Evolutionary conservation across 176 grass and related monocot genomes (phyloP), one percentile per base, ranked within the genome.

Genomic region (Hsuehochloa calcarea): DNA sequence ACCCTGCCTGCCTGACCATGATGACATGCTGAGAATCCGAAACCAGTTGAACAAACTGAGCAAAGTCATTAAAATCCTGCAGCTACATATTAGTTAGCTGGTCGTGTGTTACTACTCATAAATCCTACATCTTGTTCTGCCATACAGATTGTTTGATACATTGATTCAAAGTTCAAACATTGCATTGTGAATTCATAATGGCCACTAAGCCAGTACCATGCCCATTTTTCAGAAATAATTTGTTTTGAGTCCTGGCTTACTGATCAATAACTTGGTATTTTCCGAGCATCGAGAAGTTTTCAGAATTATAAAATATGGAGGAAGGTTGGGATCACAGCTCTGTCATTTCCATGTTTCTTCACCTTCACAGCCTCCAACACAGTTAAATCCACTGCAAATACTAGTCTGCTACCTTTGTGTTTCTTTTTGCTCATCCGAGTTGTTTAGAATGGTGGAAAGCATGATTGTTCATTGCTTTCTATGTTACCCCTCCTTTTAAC

Each of bases 381-480:
- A 55, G 54, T 61, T 31, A 65, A 84, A 65, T 72, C 66, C 41
- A 12, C 29, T 40, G 61, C 15, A 41, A 61, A 63, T 62, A 31
- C 79, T 64, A 78, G 71, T 69, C 50, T 23, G 12, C 47, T 10
- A 43, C 34, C 51, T 45, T 15, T 2, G 0, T 81, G 78, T 90
- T n/a, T n/a, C 72, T 2, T 72, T 54, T 73, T 59, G 26, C 72
- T 86, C 22, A 47, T 58, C 65, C 0, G 0, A 72, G 3, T 79
- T 79, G 16, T 41, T 78, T 79, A 75, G 51, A 70, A 38, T 16
- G 6, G 50, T 75, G 85, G 43, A 65, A 65, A 61, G 13, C 69
- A 87, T 47, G 88, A 79, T 84, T 68, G 70, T 70, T 87, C 62
- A 69, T 56, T 52, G 62, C 44, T 79, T 83, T 80, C 50, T 52